Evolutionary conservation across 352 stramenopile genomes (phyloP).

Genomic region (Peronosclerospora sorghi): DNA sequence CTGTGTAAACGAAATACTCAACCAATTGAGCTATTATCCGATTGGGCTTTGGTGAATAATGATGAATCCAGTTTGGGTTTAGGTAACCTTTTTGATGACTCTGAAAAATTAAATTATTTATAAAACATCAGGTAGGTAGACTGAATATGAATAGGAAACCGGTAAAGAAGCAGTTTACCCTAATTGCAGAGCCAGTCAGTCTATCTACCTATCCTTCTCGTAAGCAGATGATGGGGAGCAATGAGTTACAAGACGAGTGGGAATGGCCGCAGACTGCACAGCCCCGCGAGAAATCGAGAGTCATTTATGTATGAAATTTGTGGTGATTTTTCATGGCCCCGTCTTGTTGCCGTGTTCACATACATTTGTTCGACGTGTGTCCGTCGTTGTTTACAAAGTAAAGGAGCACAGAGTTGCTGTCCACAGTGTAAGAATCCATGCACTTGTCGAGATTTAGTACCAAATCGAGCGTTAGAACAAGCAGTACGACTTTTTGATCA

Average conservation of each 20-base stretch:
- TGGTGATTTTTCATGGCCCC: constrained; percentile 71
- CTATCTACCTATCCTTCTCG: neutral
- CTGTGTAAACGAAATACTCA: no score
- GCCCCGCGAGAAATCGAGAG: constrained; percentile 64
- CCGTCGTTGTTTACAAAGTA: constrained; percentile 62
- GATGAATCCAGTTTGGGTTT: no score
- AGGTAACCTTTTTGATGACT: no score
- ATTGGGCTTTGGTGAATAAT: no score
- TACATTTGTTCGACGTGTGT: constrained; percentile 81
- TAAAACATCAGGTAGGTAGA: no score
- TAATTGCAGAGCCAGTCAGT: no score
- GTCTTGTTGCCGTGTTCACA: constrained; percentile 72
- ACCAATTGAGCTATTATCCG: no score
- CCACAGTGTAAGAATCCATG: constrained; percentile 73
- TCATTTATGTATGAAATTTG: constrained; percentile 71
- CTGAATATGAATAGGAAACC: neutral
- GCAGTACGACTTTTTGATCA: constrained; percentile 53
- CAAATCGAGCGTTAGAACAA: constrained; percentile 68
- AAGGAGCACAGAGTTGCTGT: constrained; percentile 58
- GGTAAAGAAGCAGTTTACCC: neutral
- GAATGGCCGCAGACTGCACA: constrained; percentile 45
- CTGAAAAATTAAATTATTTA: no score
- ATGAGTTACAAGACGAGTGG: constrained; percentile 52
- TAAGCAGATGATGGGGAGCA: constrained; percentile 8
- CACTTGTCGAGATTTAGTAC: constrained; percentile 38